These are phyloP conservation scores for Lecanicillium sp. DNA, from an alignment of 2,329 filamentous ascomycete genomes.

Conservation along the genomic window DNA sequence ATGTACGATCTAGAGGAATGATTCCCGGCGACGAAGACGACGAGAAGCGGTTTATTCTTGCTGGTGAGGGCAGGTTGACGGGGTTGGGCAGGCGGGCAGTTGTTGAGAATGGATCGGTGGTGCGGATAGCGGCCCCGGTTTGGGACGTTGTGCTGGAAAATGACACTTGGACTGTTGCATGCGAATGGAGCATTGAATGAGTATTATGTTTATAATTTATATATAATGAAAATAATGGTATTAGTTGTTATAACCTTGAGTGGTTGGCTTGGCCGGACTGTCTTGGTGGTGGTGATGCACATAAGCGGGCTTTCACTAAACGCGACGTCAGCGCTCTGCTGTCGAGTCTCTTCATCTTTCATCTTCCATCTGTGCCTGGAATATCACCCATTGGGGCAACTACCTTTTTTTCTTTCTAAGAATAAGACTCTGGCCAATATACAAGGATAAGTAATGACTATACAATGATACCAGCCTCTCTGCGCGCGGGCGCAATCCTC, in stretches of 20 bases:
- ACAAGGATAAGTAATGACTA: background rate
- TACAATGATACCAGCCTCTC: conserved; percentile 1
- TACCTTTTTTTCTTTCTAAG: no score
- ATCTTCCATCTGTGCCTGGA: no score
- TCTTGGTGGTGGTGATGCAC: conserved; percentile 16
- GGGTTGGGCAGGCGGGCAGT: conserved; percentile 22
- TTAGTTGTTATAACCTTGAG: background rate
- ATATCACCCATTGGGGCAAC: no score
- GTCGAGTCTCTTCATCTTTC: no score
- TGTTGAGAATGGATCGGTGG: conserved; percentile 20
- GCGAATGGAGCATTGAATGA: conserved; percentile 24
- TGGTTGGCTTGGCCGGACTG: background rate
- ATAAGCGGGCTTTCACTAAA: conserved; percentile 26
- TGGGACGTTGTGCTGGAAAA: conserved; percentile 29
- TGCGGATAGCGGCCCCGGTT: conserved; percentile 25
- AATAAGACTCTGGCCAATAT: background rate
- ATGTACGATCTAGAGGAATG: background rate
- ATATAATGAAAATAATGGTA: background rate
- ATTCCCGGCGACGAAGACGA: background rate
- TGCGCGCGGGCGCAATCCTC: background rate
- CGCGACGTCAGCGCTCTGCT: no score
- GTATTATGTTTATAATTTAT: background rate
- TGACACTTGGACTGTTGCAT: conserved; percentile 27
- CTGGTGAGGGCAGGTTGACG: conserved; percentile 28
- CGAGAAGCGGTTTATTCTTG: conserved; percentile 22